Evolutionary conservation across 495 filamentous ascomycete genomes (phyloP).

Genomic region (Aspergillus ellipticus): DNA sequence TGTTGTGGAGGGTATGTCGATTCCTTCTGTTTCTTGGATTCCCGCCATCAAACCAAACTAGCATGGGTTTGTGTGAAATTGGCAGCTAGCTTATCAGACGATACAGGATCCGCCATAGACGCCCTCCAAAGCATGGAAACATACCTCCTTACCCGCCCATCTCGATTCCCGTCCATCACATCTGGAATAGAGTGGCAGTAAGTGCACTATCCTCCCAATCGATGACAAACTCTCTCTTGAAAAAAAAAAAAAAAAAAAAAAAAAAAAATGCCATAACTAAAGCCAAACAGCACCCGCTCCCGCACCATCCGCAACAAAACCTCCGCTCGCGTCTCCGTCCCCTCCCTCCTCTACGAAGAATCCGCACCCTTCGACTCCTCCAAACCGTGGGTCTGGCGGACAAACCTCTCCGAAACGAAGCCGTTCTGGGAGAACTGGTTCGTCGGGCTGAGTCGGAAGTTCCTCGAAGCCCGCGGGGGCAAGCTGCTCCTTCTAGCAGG

Average conservation of each 20-base stretch:
- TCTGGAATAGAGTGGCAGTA: slow-evolving; percentile 93
- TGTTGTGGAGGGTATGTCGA: slow-evolving; percentile 77
- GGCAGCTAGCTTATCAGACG: too few species aligned
- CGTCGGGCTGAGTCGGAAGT: slow-evolving; percentile 78
- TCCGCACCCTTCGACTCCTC: slow-evolving; percentile 29
- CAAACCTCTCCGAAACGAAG: slow-evolving; percentile 77
- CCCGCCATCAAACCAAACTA: too few species aligned
- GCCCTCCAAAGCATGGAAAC: slow-evolving; percentile 93
- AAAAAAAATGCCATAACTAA: background rate
- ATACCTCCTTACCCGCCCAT: slow-evolving; percentile 81
- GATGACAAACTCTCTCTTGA: background rate
- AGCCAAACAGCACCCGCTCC: slow-evolving; percentile 58
- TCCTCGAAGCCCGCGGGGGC: slow-evolving; percentile 76
- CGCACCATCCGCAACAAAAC: slow-evolving; percentile 79
- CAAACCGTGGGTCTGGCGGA: slow-evolving; percentile 74
- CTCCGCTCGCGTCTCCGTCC: slow-evolving; percentile 83
- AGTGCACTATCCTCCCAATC: slow-evolving; percentile 20
- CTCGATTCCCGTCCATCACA: slow-evolving; percentile 65
- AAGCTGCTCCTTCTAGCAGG: slow-evolving; percentile 90
- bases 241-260: background rate
- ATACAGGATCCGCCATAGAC: slow-evolving; percentile 68
- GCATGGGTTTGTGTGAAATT: too few species aligned
- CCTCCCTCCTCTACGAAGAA: slow-evolving; percentile 63
- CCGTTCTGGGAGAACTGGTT: slow-evolving; percentile 97
- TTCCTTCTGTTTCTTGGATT: too few species aligned